These are phyloP conservation scores for Platanthera zijinensis DNA, from an alignment of 106 monocot genomes.

Conservation along the genomic window DNA sequence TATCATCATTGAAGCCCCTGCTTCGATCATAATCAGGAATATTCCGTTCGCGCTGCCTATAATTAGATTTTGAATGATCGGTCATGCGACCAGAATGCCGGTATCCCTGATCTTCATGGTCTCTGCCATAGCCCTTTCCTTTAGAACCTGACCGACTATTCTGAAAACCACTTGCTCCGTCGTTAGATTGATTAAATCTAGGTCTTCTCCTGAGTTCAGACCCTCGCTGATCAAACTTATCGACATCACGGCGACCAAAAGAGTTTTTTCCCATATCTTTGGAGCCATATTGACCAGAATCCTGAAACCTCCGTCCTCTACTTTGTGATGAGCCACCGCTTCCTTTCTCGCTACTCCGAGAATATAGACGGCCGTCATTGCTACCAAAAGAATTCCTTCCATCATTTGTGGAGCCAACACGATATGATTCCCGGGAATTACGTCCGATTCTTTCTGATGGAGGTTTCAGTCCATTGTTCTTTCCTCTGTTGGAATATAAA, in stretches of 20 bases:
- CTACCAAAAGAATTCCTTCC: slow-evolving; percentile 14
- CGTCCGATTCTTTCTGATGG: neutral
- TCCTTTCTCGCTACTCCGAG: neutral
- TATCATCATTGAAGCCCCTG: slow-evolving; percentile 4
- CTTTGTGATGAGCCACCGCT: neutral
- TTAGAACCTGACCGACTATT: slow-evolving; percentile 6
- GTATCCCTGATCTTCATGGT: slow-evolving; percentile 2
- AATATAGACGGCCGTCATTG: neutral
- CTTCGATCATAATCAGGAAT: slow-evolving; percentile 9
- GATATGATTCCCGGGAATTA: neutral
- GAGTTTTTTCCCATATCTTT: neutral
- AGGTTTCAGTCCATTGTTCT: neutral
- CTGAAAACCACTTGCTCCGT: slow-evolving; percentile 16
- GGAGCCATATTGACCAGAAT: neutral
- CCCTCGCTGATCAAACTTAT: neutral
- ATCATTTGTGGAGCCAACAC: slow-evolving; percentile 1
- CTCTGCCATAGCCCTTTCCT: slow-evolving; percentile 4
- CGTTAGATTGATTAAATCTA: slow-evolving; percentile 11
- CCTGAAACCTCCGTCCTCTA: neutral
- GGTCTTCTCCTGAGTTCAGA: slow-evolving; percentile 10
- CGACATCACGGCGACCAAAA: neutral
- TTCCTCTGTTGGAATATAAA: slow-evolving; percentile 8
- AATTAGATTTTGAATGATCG: neutral
- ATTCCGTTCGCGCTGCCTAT: slow-evolving; percentile 4
- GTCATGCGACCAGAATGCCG: neutral